Conservation (phyloP, 805 yeast genomes). For the Kurtzmaniella cleridarum region DNA sequence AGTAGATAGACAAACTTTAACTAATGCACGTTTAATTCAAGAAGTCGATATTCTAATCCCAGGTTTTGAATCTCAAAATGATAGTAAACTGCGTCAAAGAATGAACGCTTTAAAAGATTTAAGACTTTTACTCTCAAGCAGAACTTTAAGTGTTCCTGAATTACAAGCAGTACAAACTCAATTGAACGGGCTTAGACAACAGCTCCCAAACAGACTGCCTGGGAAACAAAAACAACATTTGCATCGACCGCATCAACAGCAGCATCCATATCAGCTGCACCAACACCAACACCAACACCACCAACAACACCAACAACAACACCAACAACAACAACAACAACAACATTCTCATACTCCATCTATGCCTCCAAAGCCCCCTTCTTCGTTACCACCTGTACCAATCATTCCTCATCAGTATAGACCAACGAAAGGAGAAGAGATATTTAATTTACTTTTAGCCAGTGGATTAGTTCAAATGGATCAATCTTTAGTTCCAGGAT, state of each 20-base stretch:
- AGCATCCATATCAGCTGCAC: neutral
- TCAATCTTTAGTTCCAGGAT: conserved; percentile 36
- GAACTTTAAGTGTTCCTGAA: conserved; percentile 28
- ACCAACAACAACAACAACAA: neutral
- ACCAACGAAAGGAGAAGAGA: conserved; percentile 14
- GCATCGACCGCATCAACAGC: neutral
- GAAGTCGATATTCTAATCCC: conserved; percentile 36
- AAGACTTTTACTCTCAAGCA: conserved; percentile 33
- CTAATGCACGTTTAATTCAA: conserved; percentile 21
- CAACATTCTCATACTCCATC: conserved; percentile 6
- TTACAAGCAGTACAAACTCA: conserved; percentile 34
- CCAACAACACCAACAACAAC: conserved; percentile 7
- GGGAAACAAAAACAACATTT: too few species aligned
- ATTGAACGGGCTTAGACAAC: conserved; percentile 32
- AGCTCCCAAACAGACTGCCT: conserved; percentile 10
- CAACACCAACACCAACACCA: neutral
- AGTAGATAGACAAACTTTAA: conserved; percentile 7
- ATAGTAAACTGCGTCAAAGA: conserved; percentile 38
- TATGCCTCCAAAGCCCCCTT: conserved; percentile 11
- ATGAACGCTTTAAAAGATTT: conserved; percentile 42
- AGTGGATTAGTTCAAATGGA: conserved; percentile 36
- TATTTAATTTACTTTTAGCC: conserved; percentile 29
- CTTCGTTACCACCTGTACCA: conserved; percentile 6
- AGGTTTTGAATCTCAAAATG: conserved; percentile 30
- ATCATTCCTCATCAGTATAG: conserved; percentile 8